These are phyloP conservation scores for Xylariaceae sp. DNA, from an alignment of 2,329 filamentous ascomycete species.

Conservation along the genomic window DNA sequence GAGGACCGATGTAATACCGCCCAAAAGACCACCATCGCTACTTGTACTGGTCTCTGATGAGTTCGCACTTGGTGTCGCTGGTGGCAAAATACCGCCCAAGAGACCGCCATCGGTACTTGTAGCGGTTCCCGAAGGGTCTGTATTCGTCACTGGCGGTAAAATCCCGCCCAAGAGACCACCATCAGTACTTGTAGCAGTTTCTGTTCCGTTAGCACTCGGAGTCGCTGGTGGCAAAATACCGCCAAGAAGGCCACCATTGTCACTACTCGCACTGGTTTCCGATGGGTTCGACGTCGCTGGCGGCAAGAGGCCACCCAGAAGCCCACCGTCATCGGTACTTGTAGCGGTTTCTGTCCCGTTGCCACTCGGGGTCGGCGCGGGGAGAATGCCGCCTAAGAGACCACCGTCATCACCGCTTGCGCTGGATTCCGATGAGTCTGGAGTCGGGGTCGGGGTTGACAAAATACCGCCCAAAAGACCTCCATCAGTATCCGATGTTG, in stretches of 20 bases:
- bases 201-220: not conserved
- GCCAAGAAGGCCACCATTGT: not conserved
- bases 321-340: not conserved
- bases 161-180: not conserved
- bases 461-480: slow-evolving; percentile 19
- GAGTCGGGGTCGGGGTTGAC: not conserved
- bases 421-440: slow-evolving; percentile 2
- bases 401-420: not conserved
- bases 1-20: not conserved
- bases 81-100: not conserved
- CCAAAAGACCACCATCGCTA: not conserved
- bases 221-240: not conserved
- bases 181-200: not conserved
- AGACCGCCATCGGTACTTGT: slow-evolving; percentile 3
- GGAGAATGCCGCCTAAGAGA: not conserved
- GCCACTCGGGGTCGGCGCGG: not conserved
- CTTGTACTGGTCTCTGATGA: not conserved
- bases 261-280: not conserved
- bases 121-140: not conserved
- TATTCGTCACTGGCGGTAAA: not conserved
- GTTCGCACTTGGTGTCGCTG: not conserved
- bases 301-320: not conserved
- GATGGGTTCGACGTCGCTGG: not conserved
- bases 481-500: slow-evolving; percentile 6
- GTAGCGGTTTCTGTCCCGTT: not conserved